These are phyloP conservation scores for Calonectria pteridis DNA, from an alignment of 2,329 filamentous ascomycete species.

Conservation along the genomic window DNA sequence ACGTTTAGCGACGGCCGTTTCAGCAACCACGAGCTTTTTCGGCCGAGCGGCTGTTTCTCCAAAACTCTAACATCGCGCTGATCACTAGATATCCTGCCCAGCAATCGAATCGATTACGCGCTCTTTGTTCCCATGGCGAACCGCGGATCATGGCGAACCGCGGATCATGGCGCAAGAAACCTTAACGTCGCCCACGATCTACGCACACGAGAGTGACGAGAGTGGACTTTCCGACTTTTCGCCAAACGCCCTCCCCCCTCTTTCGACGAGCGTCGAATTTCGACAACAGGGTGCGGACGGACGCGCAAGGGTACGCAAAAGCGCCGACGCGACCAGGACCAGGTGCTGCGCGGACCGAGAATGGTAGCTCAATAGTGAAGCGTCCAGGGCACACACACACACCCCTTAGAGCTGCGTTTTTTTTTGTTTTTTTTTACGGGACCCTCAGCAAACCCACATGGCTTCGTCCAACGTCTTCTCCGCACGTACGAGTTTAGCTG, in stretches of 20 bases:
- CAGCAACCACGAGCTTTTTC: not conserved
- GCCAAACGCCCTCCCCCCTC: not conserved
- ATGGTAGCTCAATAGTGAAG: not conserved
- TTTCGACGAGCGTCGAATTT: not conserved
- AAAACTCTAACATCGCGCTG: not conserved
- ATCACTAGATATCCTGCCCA: not conserved
- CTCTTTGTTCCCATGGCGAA: not conserved
- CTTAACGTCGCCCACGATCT: not conserved
- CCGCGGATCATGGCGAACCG: not conserved
- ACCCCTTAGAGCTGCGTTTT: not conserved
- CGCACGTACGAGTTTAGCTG: not conserved
- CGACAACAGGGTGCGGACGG: not conserved
- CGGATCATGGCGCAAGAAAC: not conserved
- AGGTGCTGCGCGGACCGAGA: not conserved
- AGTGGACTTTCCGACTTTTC: not conserved
- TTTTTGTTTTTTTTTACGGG: too few species aligned
- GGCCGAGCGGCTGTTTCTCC: not conserved
- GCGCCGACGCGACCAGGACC: not conserved
- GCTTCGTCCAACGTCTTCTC: not conserved
- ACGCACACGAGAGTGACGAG: not conserved
- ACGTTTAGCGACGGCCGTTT: not conserved
- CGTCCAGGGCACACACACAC: too few species aligned
- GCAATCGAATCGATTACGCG: not conserved
- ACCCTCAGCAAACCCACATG: not conserved
- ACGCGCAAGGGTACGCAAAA: not conserved